phyloP scores from a whole-genome alignment of 208 protist species.

The Blastocrithidia nonstop region DNA sequence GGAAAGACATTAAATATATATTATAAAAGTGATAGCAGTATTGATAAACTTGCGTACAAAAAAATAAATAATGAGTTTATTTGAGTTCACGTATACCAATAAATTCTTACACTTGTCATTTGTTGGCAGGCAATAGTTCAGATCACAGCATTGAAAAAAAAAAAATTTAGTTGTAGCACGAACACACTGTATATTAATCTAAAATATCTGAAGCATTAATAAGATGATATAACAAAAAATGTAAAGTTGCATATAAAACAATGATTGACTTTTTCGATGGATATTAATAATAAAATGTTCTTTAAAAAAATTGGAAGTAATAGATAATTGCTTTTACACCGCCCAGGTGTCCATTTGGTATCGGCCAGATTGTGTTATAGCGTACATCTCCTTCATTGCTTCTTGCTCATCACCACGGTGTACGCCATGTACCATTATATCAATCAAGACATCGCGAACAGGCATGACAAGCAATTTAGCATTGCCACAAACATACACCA shows the following conservation, averaged over 20 bases:
- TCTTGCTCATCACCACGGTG: conserved; percentile 20
- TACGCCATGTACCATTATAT: conserved; percentile 34
- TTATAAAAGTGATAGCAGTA: no score
- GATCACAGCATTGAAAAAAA: no score
- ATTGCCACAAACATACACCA: conserved; percentile 71
- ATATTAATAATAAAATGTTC: no score
- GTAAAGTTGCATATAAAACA: background rate
- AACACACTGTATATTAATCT: background rate
- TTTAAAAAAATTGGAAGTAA: no score
- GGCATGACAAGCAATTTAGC: conserved; percentile 79
- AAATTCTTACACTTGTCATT: no score
- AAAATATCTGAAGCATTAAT: background rate
- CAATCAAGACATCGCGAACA: conserved; percentile 26
- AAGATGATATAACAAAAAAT: background rate
- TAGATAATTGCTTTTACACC: no score
- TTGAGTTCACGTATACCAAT: no score
- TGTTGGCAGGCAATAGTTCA: no score
- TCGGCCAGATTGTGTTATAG: conserved; percentile 24
- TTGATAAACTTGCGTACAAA: no score
- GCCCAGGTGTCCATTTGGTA: conserved; percentile 79
- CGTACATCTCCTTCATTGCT: conserved; percentile 18
- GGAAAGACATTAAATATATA: no score
- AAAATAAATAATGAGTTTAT: no score
- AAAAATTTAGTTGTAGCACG: background rate
- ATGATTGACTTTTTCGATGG: no score